phyloP scores from a whole-genome alignment of 2,329 filamentous ascomycete species.

The Colletotrichum tabaci region DNA sequence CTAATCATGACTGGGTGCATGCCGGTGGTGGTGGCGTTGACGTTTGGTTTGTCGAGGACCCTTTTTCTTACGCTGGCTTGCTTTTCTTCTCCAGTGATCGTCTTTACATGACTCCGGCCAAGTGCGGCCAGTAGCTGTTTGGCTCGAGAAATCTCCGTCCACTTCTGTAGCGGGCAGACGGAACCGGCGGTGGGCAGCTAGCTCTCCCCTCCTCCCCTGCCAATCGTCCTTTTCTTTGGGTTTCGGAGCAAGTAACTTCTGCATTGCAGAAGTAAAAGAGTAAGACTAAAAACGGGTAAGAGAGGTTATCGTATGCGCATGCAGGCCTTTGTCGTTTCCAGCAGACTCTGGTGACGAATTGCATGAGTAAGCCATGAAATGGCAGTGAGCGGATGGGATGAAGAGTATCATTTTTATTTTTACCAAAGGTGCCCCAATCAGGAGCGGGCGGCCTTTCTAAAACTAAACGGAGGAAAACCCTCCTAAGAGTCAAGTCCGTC shows the following conservation, averaged over 20 bases:
- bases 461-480: background rate
- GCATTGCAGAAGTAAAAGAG: background rate
- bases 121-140: background rate
- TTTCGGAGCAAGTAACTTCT: background rate
- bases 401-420: too few species aligned
- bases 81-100: conserved; percentile 33
- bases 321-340: background rate
- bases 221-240: background rate
- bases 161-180: conserved; percentile 15
- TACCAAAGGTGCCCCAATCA: background rate
- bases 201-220: background rate
- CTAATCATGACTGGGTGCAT: conserved; percentile 4
- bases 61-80: conserved; percentile 8
- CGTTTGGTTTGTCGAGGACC: conserved; percentile 6
- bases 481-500: background rate
- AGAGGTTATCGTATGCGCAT: background rate
- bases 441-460: background rate
- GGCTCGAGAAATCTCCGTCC: background rate
- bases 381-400: too few species aligned
- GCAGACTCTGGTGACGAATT: background rate
- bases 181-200: conserved; percentile 9
- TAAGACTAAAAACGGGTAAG: background rate
- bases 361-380: background rate
- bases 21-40: background rate
- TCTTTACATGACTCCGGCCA: conserved; percentile 30